Conservation (phyloP, 495 filamentous ascomycete genomes). For the Penicillium cosmopolitanum region DNA sequence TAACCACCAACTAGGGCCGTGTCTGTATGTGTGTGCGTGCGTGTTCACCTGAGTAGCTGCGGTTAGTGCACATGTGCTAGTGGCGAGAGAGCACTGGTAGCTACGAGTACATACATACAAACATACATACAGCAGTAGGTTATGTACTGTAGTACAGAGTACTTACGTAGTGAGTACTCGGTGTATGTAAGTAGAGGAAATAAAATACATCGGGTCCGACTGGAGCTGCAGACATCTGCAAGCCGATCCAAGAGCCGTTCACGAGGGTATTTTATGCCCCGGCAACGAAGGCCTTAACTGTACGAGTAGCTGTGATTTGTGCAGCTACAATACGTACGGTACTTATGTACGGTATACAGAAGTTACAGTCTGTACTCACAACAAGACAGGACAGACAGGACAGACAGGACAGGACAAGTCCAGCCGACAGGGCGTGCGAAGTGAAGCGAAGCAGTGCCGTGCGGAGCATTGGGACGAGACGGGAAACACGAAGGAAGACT, state of each 20-base stretch:
- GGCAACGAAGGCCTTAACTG: conserved; percentile 8
- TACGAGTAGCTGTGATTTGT: background rate
- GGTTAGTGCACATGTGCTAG: background rate
- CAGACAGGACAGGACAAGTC: background rate
- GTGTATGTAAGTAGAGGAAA: no score
- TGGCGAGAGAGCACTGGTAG: background rate
- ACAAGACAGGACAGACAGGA: background rate
- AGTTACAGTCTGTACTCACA: background rate
- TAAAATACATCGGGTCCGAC: background rate
- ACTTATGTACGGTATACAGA: background rate
- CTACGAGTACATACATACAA: no score
- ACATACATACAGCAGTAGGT: no score
- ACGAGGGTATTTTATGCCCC: conserved; percentile 10
- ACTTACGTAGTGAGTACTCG: no score
- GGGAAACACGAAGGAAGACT: background rate
- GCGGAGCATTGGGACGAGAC: background rate
- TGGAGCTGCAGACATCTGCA: conserved; percentile 14
- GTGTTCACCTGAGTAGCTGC: background rate
- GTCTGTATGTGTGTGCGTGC: no score
- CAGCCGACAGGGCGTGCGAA: background rate
- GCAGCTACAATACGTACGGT: background rate
- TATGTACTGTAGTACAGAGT: no score
- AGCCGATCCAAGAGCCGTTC: conserved; percentile 5
- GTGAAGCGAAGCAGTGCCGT: no score
- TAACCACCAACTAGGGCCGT: no score